Evolutionary conservation across 495 filamentous ascomycete genomes (phyloP), one percentile per base, ranked within the genome.

Genomic region (Glutinoglossum americanum): DNA sequence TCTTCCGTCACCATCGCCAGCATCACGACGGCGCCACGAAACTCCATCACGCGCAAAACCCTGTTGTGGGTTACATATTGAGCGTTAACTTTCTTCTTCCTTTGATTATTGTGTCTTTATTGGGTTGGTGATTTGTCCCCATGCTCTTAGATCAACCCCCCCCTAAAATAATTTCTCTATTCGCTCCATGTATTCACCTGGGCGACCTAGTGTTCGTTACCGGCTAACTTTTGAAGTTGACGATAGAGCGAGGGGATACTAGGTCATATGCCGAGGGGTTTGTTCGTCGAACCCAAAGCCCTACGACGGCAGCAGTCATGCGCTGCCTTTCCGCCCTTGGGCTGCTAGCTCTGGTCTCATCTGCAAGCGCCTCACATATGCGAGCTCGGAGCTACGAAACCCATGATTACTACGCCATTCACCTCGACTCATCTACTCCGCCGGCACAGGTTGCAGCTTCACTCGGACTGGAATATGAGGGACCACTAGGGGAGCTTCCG

Each of bases 351-450:
- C 32, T 56, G 0, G n/a, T 39, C 3, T 58, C 37, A 5, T 47
- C 56, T 2, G 45, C 15, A n/a, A 19, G 27, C 30, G 10, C 61
- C 15, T 39, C 57, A 15, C 17, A 54, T 19, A 1, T 59, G 26
- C 63, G 56, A 60, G 60, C 26, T 33, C 66, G 80, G 27, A 73
- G 85, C 62, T 82, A 82, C 68, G 78, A 83, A 11, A 74, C 80
- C 6, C 82, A 83, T 70, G 87, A 96, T 65, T 95, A 89, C 70
- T 94, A 95, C 67, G 88, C 89, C 53, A 73, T 96, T 54, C 85
- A 93, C 60, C 80, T 96, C 59, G 80, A 80, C 47, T 70, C 76
- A 15, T 70, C 75, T 45, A 73, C 73, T 25, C 73, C 78, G 3
- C 92, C 93, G 26, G 68, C 75, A 32, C 71, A 83, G n/a, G 72